A percentile compares a stretch with the other conserved stretches of the same genome.
Evolutionary conservation across 176 grass and related monocot species (phyloP).

Genomic region (Oryza officinalis): DNA sequence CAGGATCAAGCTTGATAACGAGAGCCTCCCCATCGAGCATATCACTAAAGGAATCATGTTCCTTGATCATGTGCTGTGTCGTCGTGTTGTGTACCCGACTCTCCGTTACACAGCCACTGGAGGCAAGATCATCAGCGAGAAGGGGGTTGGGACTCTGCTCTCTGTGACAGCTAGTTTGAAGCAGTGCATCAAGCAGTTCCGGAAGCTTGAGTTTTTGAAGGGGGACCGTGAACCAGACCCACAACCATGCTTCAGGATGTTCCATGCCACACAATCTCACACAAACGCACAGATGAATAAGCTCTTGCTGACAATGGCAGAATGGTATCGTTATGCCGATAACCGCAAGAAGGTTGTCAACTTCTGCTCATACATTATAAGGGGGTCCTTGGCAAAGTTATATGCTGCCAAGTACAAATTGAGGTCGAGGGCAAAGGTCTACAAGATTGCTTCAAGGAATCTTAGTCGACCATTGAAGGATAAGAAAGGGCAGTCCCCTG

Average conservation of each 20-base stretch:
- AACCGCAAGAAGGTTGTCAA: slow-evolving; percentile 98
- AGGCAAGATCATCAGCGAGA: slow-evolving; percentile 98
- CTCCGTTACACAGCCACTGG: slow-evolving; percentile 86
- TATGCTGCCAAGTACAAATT: slow-evolving; percentile 99
- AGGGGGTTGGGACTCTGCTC: slow-evolving; percentile 90
- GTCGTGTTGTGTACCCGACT: slow-evolving; percentile 92
- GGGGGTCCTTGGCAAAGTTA: slow-evolving; percentile 86
- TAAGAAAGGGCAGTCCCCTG: slow-evolving; percentile 91
- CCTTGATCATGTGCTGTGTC: slow-evolving; percentile 89
- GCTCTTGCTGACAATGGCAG: slow-evolving; percentile 77
- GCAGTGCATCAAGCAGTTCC: slow-evolving; percentile 92
- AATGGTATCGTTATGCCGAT: slow-evolving; percentile 96
- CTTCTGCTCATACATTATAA: slow-evolving; percentile 94
- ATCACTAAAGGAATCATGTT: slow-evolving; percentile 99
- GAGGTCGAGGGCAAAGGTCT: slow-evolving; percentile 95
- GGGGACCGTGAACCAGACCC: slow-evolving; percentile 94
- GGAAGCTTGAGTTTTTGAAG: slow-evolving; percentile 90
- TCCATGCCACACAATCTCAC: slow-evolving; percentile 95
- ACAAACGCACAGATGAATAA: slow-evolving; percentile 99
- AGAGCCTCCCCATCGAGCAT: slow-evolving; percentile 86
- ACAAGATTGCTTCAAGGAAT: slow-evolving; percentile 97
- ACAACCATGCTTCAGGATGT: slow-evolving; percentile 97
- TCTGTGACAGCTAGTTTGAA: slow-evolving; percentile 92
- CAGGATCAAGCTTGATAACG: slow-evolving; percentile 88
- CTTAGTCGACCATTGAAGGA: slow-evolving; percentile 94